A percentile compares a stretch with the other conserved stretches of the same genome.
Conservation (phyloP, 441 rosid genomes). For the Bocquillonia castaneifolia region DNA sequence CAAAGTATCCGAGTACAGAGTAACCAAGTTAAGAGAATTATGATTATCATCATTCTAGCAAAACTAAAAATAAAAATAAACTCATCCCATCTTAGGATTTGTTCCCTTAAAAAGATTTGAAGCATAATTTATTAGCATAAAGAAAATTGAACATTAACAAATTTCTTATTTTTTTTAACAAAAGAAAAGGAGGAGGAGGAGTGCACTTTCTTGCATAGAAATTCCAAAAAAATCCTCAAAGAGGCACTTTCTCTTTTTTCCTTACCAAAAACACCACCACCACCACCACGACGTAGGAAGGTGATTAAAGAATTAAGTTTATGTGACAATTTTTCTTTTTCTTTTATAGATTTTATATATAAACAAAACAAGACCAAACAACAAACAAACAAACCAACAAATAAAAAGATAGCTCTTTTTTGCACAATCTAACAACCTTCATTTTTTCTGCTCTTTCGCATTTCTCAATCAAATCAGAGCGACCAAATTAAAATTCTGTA, state of each 20-base stretch:
- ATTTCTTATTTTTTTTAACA: neutral
- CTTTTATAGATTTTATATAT: neutral
- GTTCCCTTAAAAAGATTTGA: too few species aligned
- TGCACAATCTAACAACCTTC: neutral
- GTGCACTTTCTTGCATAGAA: neutral
- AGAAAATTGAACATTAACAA: neutral
- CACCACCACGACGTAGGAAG: neutral
- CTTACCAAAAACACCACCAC: neutral
- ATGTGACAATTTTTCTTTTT: neutral
- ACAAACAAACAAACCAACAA: neutral
- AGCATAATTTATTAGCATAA: neutral
- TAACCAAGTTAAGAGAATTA: too few species aligned
- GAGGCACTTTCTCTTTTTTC: neutral
- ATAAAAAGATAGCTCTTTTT: neutral
- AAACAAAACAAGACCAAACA: neutral
- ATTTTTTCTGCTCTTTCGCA: neutral
- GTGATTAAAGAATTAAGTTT: neutral
- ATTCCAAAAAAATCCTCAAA: neutral
- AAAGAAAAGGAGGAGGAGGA: neutral
- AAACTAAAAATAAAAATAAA: too few species aligned
- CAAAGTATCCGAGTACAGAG: too few species aligned
- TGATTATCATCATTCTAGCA: neutral
- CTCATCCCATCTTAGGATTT: neutral
- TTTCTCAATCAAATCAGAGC: constrained; percentile 2
- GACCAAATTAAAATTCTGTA: neutral